Base-by-base conservation (phyloP, 1,139 yeast genomes). In the Pichia inconspicua region DNA sequence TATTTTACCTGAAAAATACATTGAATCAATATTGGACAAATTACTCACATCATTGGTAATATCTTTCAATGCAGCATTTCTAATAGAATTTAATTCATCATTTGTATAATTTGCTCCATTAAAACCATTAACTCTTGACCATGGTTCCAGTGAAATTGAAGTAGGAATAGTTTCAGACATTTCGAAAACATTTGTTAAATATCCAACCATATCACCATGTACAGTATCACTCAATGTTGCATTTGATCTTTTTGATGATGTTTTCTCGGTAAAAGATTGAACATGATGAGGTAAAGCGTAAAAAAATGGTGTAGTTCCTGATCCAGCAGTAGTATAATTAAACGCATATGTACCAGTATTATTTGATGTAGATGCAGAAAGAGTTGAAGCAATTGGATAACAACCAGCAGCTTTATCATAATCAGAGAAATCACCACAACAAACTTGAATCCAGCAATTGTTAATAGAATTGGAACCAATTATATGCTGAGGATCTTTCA, bases 1-100 rank as follows among this genome's bases (percentile, higher is more conserved):
- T 25, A 79, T 72, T 60, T 84, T 84, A 28, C 95, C 95, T 2
- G 88, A 73, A 14, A 83, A 78, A 62, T 84, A 84, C 92, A 84
- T 84, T 0, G 80, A 75, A 50, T 84, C 89, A 25, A 84, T 67
- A 56, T 84, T 74, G 1, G 88, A 78, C 66, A 76, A 78, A 9
- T 69, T 73, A 3, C 69, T 66, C 11, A 82, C 78, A 60, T 84
- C 85, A 47, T 59, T 60, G 31, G 74, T 62, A 46, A 80, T 68
- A 61, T 83, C 94, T 12, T 38, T 74, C 17, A 86, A 89, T 25
- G 73, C 73, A 25, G 67, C 50, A 17, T 34, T 4, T 42, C 84
- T 82, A 43, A 85, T 65, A 37, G 68, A 75, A 25, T 69, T 62
- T 8, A 77, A 69, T 50, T 84, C 92, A 11, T 61, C 55, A 0